Conservation (phyloP, 2,329 filamentous ascomycete genomes). For the Epichloe sp. region DNA sequence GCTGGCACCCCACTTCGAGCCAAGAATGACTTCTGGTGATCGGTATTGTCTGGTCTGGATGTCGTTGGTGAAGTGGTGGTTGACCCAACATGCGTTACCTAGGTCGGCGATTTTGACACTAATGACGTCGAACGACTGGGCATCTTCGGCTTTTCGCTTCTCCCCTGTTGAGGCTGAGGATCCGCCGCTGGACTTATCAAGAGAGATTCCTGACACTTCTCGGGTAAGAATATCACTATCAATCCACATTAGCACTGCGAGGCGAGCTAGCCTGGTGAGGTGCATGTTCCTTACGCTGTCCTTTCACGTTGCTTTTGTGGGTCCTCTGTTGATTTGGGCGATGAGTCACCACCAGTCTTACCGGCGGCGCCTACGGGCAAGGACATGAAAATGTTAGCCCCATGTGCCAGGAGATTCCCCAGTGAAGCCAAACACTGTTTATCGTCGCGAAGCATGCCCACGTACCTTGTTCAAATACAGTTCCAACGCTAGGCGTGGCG, state of each 20-base stretch:
- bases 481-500: constrained; percentile 65
- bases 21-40: constrained; percentile 92
- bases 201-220: constrained; percentile 87
- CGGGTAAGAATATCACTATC: constrained; percentile 73
- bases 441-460: not conserved
- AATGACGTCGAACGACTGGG: constrained; percentile 56
- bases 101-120: constrained; percentile 98
- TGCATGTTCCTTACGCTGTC: constrained; percentile 58
- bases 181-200: constrained; percentile 55
- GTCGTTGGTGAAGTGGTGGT: constrained; percentile 98
- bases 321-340: constrained; percentile 42
- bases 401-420: not conserved
- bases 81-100: constrained; percentile 97
- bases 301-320: constrained; percentile 78
- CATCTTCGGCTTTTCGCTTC: constrained; percentile 49
- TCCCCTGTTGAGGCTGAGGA: constrained; percentile 42
- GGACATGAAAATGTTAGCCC: not conserved
- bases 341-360: constrained; percentile 29
- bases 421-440: not conserved
- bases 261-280: not conserved
- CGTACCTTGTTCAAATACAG: constrained; percentile 70
- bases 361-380: constrained; percentile 18
- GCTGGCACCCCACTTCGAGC: constrained; percentile 97
- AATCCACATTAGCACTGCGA: constrained; percentile 5
- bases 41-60: constrained; percentile 97